Percentiles rank a stretch among this genome's conserved stretches.
phyloP scores from a whole-genome alignment of 1,284 basidiomycete species.

The Trametes versicolor region DNA sequence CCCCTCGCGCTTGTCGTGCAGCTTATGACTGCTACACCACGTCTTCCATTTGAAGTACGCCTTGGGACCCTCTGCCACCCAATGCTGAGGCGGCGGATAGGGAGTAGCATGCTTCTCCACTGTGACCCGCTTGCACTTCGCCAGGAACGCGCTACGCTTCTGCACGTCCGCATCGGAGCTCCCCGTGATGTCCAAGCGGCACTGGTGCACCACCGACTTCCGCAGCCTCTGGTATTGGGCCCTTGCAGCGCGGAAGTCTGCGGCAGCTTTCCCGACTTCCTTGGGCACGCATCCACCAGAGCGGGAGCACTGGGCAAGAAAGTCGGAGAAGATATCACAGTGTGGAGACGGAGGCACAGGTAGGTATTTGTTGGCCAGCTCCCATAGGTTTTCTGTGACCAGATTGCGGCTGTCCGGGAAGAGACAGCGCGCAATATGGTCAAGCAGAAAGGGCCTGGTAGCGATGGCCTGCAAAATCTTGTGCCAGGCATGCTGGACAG shows the following conservation, averaged over 20 bases:
- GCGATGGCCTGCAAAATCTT: neutral
- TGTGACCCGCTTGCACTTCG: conserved; percentile 2
- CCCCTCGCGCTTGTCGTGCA: neutral
- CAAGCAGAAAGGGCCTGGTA: neutral
- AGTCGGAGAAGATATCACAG: no score
- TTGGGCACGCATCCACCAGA: neutral
- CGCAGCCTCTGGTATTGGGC: neutral
- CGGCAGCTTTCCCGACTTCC: no score
- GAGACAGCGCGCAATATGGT: neutral
- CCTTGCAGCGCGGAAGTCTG: no score
- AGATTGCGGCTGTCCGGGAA: neutral
- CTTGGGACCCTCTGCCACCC: neutral
- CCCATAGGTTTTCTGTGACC: neutral
- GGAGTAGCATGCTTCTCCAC: neutral
- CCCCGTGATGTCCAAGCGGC: neutral
- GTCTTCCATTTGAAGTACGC: neutral
- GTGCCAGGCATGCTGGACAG: neutral
- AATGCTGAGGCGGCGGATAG: no score
- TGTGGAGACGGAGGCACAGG: no score
- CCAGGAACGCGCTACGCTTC: neutral
- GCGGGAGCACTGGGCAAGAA: neutral
- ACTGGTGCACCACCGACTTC: conserved; percentile 2
- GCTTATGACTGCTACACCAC: conserved; percentile 1
- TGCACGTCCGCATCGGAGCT: neutral
- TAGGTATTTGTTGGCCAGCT: neutral